Evolutionary conservation across 306 rosid species (phyloP).

Genomic region (Oxytropis ochrocephala): DNA sequence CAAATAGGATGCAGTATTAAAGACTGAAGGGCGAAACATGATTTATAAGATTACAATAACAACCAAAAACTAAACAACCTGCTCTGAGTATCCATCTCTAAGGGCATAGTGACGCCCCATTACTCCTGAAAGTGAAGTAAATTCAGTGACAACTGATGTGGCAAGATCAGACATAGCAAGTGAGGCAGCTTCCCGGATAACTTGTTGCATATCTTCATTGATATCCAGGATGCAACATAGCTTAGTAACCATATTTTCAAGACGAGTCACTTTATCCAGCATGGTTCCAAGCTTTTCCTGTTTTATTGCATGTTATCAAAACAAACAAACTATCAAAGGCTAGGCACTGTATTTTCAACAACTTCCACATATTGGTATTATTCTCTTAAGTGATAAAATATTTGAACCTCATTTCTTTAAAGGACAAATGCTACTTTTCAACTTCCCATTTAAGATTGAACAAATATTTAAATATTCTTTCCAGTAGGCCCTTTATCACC

Average conservation of each 20-base stretch:
- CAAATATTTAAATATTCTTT: background rate
- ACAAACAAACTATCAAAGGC: constrained; percentile 14
- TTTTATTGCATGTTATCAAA: constrained; percentile 27
- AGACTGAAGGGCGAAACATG: background rate
- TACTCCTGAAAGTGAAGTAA: constrained; percentile 89
- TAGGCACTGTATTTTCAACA: constrained; percentile 10
- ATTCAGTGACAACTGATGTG: constrained; percentile 90
- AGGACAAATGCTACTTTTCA: background rate
- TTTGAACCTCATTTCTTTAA: background rate
- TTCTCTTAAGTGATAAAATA: constrained; percentile 1
- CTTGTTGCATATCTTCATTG: constrained; percentile 38
- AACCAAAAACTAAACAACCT: constrained; percentile 45
- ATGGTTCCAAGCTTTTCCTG: constrained; percentile 94
- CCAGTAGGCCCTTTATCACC: background rate
- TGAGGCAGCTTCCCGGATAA: constrained; percentile 67
- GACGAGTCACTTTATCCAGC: constrained; percentile 84
- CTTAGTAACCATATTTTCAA: constrained; percentile 47
- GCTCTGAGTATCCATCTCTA: constrained; percentile 82
- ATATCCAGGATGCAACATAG: constrained; percentile 52
- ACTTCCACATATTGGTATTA: background rate
- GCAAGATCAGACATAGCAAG: constrained; percentile 98
- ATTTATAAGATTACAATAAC: background rate
- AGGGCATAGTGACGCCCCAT: constrained; percentile 96
- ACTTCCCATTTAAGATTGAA: constrained; percentile 6
- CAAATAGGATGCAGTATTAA: background rate